Conservation (phyloP, 805 yeast genomes). For the Monosporozyma yasuniensis region DNA sequence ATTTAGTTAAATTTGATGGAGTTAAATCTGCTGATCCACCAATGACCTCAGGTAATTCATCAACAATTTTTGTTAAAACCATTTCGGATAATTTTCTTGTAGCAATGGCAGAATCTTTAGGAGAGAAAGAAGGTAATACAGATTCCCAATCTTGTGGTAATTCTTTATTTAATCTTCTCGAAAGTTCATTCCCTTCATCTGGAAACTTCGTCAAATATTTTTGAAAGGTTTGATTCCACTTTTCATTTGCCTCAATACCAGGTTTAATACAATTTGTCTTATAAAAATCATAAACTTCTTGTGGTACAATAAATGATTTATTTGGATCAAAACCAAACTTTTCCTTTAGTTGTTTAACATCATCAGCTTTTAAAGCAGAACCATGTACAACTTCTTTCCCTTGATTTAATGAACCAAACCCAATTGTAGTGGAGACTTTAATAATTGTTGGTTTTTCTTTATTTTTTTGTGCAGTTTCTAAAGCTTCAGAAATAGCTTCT, state of each 20-base stretch:
- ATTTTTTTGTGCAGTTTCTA: constrained; percentile 67
- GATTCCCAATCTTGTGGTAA: constrained; percentile 79
- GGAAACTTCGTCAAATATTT: constrained; percentile 64
- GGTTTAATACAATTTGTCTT: constrained; percentile 42
- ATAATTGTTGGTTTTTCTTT: constrained; percentile 83
- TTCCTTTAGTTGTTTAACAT: constrained; percentile 74
- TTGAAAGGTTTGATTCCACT: constrained; percentile 63
- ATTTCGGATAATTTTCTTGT: constrained; percentile 89
- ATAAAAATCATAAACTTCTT: constrained; percentile 71
- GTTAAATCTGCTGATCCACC: constrained; percentile 99
- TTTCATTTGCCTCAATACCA: constrained; percentile 59
- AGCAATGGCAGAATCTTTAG: constrained; percentile 77
- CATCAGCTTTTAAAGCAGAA: constrained; percentile 89
- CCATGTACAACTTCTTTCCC: constrained; percentile 96
- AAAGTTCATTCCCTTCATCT: constrained; percentile 65
- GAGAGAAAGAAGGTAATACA: constrained; percentile 67
- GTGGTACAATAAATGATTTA: constrained; percentile 67
- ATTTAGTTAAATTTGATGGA: constrained; percentile 91
- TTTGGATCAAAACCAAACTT: constrained; percentile 84
- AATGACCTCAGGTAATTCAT: constrained; percentile 76
- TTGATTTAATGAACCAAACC: constrained; percentile 76
- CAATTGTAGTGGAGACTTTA: constrained; percentile 84
- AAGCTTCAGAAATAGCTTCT: constrained; percentile 59
- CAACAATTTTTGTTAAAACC: constrained; percentile 49
- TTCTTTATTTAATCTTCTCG: constrained; percentile 67